Evolutionary conservation across 2,329 filamentous ascomycete genomes (phyloP).

Genomic region (Penicillium oxalicum): DNA sequence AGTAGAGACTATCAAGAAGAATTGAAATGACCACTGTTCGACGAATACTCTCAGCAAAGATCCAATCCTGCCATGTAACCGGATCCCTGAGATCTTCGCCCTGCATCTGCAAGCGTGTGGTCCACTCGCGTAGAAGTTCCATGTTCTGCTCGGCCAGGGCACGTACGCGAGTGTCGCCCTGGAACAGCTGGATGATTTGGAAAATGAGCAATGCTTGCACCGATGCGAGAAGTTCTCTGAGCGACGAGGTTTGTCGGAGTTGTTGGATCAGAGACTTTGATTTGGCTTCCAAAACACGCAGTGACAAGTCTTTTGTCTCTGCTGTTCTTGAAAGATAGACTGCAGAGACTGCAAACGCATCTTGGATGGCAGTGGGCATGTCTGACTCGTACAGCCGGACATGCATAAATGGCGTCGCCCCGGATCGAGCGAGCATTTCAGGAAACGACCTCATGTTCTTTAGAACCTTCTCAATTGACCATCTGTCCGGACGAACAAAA

Average conservation of each 20-base stretch:
- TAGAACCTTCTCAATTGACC: conserved; percentile 3
- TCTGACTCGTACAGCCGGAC: conserved; percentile 9
- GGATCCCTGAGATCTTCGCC: background rate
- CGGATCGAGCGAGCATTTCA: conserved; percentile 4
- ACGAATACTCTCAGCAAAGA: conserved; percentile 10
- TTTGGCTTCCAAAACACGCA: conserved; percentile 9
- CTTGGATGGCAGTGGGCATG: conserved; percentile 11
- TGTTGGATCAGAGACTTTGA: background rate
- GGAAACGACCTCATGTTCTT: conserved; percentile 5
- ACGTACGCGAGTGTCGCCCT: conserved; percentile 10
- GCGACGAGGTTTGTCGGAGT: background rate
- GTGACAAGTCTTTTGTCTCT: conserved; percentile 7
- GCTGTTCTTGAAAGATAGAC: conserved; percentile 7
- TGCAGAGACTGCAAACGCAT: conserved; percentile 8
- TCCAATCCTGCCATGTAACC: conserved; percentile 10
- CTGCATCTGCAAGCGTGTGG: conserved; percentile 6
- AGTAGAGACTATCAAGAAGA: conserved; percentile 6
- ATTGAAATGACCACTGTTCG: conserved; percentile 12
- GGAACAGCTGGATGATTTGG: conserved; percentile 12
- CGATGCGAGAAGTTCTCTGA: conserved; percentile 5
- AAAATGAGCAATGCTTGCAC: conserved; percentile 1
- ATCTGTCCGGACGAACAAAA: conserved; percentile 3
- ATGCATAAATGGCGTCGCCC: conserved; percentile 9
- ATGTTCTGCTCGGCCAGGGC: conserved; percentile 9
- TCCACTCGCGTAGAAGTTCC: conserved; percentile 2